These are phyloP conservation scores for Chenopodium formosanum DNA, from an alignment of 148 eudicot species.

Conservation along the genomic window DNA sequence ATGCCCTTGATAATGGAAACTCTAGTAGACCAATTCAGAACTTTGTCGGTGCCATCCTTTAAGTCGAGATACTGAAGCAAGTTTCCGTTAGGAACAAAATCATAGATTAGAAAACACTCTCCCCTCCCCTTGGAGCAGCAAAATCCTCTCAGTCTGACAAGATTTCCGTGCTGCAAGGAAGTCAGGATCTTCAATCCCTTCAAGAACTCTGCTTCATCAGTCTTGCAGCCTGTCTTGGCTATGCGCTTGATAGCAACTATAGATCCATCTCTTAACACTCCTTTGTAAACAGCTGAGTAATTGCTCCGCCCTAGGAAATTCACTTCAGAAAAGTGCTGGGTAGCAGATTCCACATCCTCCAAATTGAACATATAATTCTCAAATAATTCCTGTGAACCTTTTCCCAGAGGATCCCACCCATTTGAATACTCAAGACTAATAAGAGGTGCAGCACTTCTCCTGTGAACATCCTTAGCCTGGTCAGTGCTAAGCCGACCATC, in stretches of 20 bases:
- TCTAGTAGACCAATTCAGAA: conserved; percentile 74
- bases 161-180: conserved; percentile 75
- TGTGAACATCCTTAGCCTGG: conserved; percentile 51
- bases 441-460: conserved; percentile 74
- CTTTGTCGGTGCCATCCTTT: conserved; percentile 43
- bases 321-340: conserved; percentile 72
- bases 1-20: conserved; percentile 75
- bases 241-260: conserved; percentile 75
- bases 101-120: conserved; percentile 84
- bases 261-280: conserved; percentile 75
- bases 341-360: conserved; percentile 83
- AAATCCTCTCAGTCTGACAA: conserved; percentile 73
- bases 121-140: conserved; percentile 90
- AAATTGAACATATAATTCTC: conserved; percentile 72
- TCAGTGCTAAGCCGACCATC: conserved; percentile 70
- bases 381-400: conserved; percentile 62
- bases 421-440: conserved; percentile 76
- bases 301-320: conserved; percentile 75
- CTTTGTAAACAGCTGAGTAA: conserved; percentile 75
- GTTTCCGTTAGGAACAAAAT: conserved; percentile 72
- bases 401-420: conserved; percentile 84
- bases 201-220: conserved; percentile 78
- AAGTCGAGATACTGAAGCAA: conserved; percentile 68
- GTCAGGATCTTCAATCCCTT: conserved; percentile 74
- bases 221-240: conserved; percentile 71